Conservation (phyloP, 495 filamentous ascomycete genomes). For the Xylaria curta region DNA sequence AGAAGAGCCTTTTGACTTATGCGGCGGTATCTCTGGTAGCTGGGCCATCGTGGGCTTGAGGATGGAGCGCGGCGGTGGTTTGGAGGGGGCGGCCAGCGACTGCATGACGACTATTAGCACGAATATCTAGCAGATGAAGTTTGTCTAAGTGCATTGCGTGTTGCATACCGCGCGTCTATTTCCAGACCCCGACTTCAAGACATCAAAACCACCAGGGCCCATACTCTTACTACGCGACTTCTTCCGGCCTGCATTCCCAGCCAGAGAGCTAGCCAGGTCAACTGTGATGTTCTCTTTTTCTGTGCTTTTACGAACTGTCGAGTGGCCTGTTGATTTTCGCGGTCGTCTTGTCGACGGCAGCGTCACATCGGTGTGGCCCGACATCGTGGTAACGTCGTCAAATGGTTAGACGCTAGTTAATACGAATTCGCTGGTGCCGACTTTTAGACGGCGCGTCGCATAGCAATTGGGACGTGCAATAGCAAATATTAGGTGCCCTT, state of each 20-base stretch:
- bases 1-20: conserved; percentile 46
- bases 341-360: conserved; percentile 64
- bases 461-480: not conserved
- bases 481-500: not conserved
- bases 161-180: conserved; percentile 80
- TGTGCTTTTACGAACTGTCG: conserved; percentile 54
- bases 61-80: conserved; percentile 71
- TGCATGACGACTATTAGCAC: conserved; percentile 32
- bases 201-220: conserved; percentile 87
- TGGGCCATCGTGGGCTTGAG: conserved; percentile 81
- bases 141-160: conserved; percentile 6
- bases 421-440: not conserved
- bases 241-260: conserved; percentile 57
- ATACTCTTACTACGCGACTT: conserved; percentile 95
- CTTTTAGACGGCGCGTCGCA: conserved; percentile 27
- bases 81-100: conserved; percentile 56
- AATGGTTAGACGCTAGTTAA: not conserved
- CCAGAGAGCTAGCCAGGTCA: conserved; percentile 56
- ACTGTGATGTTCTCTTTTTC: conserved; percentile 79
- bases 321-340: conserved; percentile 80
- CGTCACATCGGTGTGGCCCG: conserved; percentile 53
- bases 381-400: conserved; percentile 44
- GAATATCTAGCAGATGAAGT: conserved; percentile 24
- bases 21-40: conserved; percentile 65
- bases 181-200: conserved; percentile 75